phyloP scores from a whole-genome alignment of 73 alveolate species.

The Paramecium octaurelia region DNA sequence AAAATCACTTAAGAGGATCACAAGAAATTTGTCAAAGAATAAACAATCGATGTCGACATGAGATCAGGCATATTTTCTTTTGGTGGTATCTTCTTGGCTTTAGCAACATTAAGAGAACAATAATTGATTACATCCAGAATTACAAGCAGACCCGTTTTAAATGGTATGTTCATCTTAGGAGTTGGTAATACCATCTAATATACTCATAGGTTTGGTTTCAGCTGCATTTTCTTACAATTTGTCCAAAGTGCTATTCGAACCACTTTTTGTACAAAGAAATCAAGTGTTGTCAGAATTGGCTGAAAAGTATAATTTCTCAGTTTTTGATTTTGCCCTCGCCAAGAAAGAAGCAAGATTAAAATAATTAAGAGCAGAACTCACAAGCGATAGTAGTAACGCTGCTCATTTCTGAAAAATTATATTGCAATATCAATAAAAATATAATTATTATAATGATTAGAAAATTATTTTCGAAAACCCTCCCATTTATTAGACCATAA shows the following conservation, averaged over 20 bases:
- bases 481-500: not conserved
- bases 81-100: not conserved
- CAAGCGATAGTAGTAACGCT: conserved; percentile 50
- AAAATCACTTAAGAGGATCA: conserved; percentile 40
- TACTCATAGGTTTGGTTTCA: not conserved
- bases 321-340: conserved; percentile 61
- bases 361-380: conserved; percentile 53
- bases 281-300: conserved; percentile 30
- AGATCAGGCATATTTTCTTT: not conserved
- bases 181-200: not conserved
- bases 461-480: not conserved
- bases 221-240: not conserved
- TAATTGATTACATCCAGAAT: not conserved
- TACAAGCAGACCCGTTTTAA: not conserved
- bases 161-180: not conserved
- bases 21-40: not conserved
- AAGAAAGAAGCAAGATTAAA: conserved; percentile 62
- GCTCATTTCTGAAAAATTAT: conserved; percentile 21
- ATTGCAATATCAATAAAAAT: not conserved
- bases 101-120: not conserved
- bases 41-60: not conserved
- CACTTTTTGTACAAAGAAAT: conserved; percentile 26
- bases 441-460: conserved; percentile 10
- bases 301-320: conserved; percentile 53
- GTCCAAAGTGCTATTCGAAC: conserved; percentile 47